A percentile compares a stretch with the other conserved stretches of the same genome.
Conservation (phyloP, 331 rosid species). For the Quercus lobata region DNA sequence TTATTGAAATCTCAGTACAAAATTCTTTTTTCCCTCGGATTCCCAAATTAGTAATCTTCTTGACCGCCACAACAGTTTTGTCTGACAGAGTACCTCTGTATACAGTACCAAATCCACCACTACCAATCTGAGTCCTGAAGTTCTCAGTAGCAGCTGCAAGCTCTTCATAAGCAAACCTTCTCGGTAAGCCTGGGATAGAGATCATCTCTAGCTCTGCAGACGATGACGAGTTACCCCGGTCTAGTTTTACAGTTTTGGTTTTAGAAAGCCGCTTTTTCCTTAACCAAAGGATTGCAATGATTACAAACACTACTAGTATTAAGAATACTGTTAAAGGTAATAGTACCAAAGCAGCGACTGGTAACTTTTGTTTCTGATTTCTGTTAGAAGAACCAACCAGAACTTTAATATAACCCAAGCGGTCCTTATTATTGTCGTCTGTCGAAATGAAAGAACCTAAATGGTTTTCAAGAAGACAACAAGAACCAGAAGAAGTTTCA, state of each 20-base stretch:
- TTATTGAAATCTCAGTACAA: constrained; percentile 82
- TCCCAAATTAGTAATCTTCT: constrained; percentile 68
- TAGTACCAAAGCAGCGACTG: constrained; percentile 53
- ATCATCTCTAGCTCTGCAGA: constrained; percentile 62
- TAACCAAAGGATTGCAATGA: constrained; percentile 34
- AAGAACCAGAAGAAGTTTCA: too few relatives aligned
- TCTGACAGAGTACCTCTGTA: constrained; percentile 72
- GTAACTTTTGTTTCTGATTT: constrained; percentile 28
- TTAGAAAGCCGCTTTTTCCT: constrained; percentile 39
- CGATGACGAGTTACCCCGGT: constrained; percentile 35
- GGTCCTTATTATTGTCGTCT: not conserved
- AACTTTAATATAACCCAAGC: constrained; percentile 58
- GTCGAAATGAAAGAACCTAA: too few relatives aligned
- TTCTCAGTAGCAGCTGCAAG: constrained; percentile 68
- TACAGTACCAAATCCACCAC: constrained; percentile 84
- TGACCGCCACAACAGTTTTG: constrained; percentile 76
- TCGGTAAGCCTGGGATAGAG: constrained; percentile 86
- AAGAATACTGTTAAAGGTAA: constrained; percentile 52
- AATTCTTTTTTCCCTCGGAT: constrained; percentile 83
- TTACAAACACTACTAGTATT: constrained; percentile 34
- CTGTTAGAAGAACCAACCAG: constrained; percentile 9
- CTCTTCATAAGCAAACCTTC: constrained; percentile 63
- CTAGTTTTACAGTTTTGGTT: constrained; percentile 29
- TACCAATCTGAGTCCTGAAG: constrained; percentile 64
- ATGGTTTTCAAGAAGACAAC: too few relatives aligned